Evolutionary conservation across 495 filamentous ascomycete genomes (phyloP), one percentile per base, ranked within the genome.

Genomic region (Cercophora newfieldiana): DNA sequence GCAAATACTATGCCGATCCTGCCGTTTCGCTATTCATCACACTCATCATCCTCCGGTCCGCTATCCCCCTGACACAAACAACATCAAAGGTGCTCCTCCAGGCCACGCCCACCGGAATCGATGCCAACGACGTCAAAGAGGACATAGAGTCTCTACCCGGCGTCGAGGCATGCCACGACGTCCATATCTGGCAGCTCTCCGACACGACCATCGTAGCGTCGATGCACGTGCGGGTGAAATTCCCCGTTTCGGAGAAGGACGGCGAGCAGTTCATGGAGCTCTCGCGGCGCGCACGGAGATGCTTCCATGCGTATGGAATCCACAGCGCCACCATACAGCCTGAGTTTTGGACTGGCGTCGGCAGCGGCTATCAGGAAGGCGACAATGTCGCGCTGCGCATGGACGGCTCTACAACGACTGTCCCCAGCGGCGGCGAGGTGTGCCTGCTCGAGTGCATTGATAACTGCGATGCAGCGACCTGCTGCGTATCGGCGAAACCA

Each of bases 251-350:
- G 26, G 89, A 93, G 69, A 87, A 87, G 50, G 88, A 88, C 6
- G 90, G 87, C 1, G 89, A 89, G 73, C 83, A 87, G 60, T 99
- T 97, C 74, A 99, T 98, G 96, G 82, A 86, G 57, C 86, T 99
- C 30, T 92, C 93, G 12, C 85, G 83, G 55, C 87, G 87, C 64
- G 89, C 96, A 21, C 82, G 93, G 16, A 86, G 85, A 44, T 99
- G 95, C 74, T 85, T 99, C 19, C 95, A 98, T 72, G 95, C 88
- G 18, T 96, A 96, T 69, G 95, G 95, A 16, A 97, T 99, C 66
- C 95, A 98, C 78, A 95, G 91, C n/a, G 93, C 92, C 3, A 99
- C 95, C 7, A 97, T 99, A 67, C 95, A 99, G 78, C 96, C 96
- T 2, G 95, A 99, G 74, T 99, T 95, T 75, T 90, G 89, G 61